A percentile compares a stretch with the other conserved stretches of the same genome.
phyloP scores from a whole-genome alignment of 306 rosid species.

The Albizia julibrissin region DNA sequence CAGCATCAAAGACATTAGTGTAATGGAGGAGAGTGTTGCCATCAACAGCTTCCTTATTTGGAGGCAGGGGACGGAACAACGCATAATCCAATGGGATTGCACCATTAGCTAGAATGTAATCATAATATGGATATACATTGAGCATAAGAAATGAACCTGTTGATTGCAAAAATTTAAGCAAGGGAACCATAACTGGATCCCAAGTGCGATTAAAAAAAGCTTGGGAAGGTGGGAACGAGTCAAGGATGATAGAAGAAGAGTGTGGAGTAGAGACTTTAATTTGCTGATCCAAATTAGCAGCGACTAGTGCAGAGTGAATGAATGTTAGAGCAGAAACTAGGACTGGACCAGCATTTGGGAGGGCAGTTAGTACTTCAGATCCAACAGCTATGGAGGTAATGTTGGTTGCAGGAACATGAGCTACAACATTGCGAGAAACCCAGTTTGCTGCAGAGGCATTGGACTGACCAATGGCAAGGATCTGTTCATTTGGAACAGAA shows the following conservation, averaged over 20 bases:
- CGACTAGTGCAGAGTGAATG: conserved; percentile 92
- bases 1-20: conserved; percentile 91
- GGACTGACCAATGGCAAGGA: conserved; percentile 92
- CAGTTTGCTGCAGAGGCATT: conserved; percentile 94
- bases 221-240: conserved; percentile 97
- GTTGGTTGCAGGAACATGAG: conserved; percentile 93
- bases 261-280: conserved; percentile 92
- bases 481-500: conserved; percentile 84
- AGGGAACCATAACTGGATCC: conserved; percentile 92
- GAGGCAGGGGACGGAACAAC: conserved; percentile 90
- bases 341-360: conserved; percentile 85
- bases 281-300: conserved; percentile 81
- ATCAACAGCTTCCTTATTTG: conserved; percentile 91
- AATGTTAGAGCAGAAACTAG: conserved; percentile 77
- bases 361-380: conserved; percentile 80
- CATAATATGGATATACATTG: conserved; percentile 86
- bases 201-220: conserved; percentile 93
- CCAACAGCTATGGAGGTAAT: conserved; percentile 94
- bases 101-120: conserved; percentile 72
- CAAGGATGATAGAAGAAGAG: conserved; percentile 81
- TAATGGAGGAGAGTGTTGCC: conserved; percentile 89
- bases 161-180: conserved; percentile 85
- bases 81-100: conserved; percentile 92
- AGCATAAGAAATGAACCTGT: conserved; percentile 88
- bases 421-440: conserved; percentile 80